Base-by-base conservation (phyloP, 352 stramenopile genomes). In the Pythium phragmiticola region DNA sequence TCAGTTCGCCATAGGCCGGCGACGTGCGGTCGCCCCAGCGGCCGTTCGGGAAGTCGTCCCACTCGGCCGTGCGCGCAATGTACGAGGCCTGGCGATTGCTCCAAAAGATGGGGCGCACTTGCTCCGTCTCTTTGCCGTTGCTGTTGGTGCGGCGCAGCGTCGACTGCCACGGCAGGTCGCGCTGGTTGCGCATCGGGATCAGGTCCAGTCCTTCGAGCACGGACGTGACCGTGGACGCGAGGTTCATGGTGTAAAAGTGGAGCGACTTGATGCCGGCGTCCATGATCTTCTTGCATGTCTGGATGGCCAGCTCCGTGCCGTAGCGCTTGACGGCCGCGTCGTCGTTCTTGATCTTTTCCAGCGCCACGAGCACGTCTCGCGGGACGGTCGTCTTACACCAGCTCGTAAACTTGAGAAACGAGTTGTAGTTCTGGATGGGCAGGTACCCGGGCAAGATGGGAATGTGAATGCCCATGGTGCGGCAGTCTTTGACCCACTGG, bases 321-420 rank as follows among this genome's bases (percentile, higher is more conserved):
- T 98, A 98, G 49, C 79, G 77, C 67, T 98, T 98, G 30, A 99
- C 80, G 3, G 90, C 95, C 3, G 87, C 82, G 60, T 97, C 87
- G 66, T 99, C 94, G 62, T 98, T 97, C 77, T 98, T 97, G 65
- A 98, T 94, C 8, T 76, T 75, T 19, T 87, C 76, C 17, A 97
- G 72, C 21, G 74, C 82, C 21, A 83, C 57, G 17, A 84, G 68
- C 33, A 97, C 80, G 13, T 97, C 80, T 57, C 96, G 51, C 16
- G 94, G 95, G 23, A 99, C 93, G 42, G 94, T 97, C 57, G 98
- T 99, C 74, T 94, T 94, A 82, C 97, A 99, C 84, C 98, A 99
- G 75, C 91, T 96, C 17, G 93, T 98, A 82, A 99, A 99, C 73
- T 98, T 98, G 72, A 91, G 92, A 72, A 99, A 99, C 57, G 96